phyloP scores from a whole-genome alignment of 2,329 filamentous ascomycete species.

The Cryphonectria carpinicola region DNA sequence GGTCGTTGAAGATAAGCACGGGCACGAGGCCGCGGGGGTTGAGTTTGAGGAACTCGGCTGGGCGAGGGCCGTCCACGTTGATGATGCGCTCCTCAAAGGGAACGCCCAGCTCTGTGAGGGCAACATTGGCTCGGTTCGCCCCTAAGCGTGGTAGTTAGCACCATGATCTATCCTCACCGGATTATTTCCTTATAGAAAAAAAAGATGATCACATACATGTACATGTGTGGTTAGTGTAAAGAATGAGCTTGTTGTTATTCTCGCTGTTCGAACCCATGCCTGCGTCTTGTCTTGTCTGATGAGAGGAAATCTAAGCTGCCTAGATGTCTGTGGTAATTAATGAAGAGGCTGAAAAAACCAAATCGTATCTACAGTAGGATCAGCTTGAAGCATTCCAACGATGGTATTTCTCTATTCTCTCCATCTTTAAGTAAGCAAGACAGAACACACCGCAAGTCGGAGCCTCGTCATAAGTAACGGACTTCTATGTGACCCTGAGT shows the following conservation, averaged over 20 bases:
- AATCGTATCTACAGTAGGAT: not conserved
- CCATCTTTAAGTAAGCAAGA: not conserved
- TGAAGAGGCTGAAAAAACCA: not conserved
- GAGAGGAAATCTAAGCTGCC: not conserved
- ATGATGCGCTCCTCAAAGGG: constrained; percentile 70
- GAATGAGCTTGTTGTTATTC: constrained; percentile 53
- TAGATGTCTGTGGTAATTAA: not conserved
- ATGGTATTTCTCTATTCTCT: not conserved
- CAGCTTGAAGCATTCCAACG: not conserved
- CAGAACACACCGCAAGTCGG: not conserved
- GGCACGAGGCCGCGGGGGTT: constrained; percentile 79
- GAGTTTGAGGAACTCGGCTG: constrained; percentile 71
- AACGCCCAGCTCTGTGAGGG: constrained; percentile 64
- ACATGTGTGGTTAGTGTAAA: constrained; percentile 71
- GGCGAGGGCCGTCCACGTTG: constrained; percentile 67
- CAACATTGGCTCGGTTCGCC: constrained; percentile 74
- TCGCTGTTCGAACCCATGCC: constrained; percentile 31
- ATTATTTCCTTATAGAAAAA: too few relatives aligned
- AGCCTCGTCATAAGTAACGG: not conserved
- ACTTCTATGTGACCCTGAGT: not conserved
- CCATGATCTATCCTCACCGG: not conserved
- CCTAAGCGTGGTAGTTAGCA: constrained; percentile 35
- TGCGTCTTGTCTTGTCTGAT: not conserved
- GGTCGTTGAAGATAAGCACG: constrained; percentile 63
- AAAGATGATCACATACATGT: constrained; percentile 50